phyloP scores from a whole-genome alignment of 1,139 yeast genomes.

The Taiozyma sp. region DNA sequence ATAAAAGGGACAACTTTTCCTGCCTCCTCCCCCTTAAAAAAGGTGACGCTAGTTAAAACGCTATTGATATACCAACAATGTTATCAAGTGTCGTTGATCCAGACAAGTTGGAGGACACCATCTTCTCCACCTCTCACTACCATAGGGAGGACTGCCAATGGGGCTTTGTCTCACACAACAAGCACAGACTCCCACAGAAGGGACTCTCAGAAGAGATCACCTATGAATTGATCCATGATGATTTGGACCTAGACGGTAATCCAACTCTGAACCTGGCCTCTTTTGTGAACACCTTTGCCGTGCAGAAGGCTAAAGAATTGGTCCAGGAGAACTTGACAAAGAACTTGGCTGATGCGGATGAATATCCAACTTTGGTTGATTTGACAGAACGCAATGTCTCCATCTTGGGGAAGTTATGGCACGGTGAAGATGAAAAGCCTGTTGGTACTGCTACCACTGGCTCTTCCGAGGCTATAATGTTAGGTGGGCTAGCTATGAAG shows the following conservation, averaged over 20 bases:
- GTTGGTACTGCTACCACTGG: slow-evolving; percentile 93
- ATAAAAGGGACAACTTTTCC: not conserved
- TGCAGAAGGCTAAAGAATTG: slow-evolving; percentile 46
- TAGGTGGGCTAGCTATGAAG: slow-evolving; percentile 91
- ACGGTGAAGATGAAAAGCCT: slow-evolving; percentile 49
- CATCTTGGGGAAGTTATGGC: slow-evolving; percentile 77
- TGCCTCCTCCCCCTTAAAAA: not conserved
- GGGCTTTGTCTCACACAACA: slow-evolving; percentile 25
- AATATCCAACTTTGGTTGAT: slow-evolving; percentile 82
- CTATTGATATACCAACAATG: slow-evolving; percentile 10
- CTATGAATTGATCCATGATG: slow-evolving; percentile 64
- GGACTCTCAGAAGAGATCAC: slow-evolving; percentile 53
- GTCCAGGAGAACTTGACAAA: slow-evolving; percentile 71
- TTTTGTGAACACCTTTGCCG: slow-evolving; percentile 75
- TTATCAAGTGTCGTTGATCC: slow-evolving; percentile 21
- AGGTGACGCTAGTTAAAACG: too few species aligned
- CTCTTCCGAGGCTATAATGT: slow-evolving; percentile 89
- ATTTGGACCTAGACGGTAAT: slow-evolving; percentile 75
- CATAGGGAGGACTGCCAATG: slow-evolving; percentile 14
- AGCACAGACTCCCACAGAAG: slow-evolving; percentile 51
- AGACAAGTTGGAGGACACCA: slow-evolving; percentile 22
- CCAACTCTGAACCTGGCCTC: slow-evolving; percentile 85
- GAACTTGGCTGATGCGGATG: slow-evolving; percentile 90
- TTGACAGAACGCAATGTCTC: slow-evolving; percentile 79
- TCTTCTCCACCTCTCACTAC: slow-evolving; percentile 21